These are phyloP conservation scores for Colletotrichum sp. DNA, from an alignment of 2,329 filamentous ascomycete species.

Conservation along the genomic window DNA sequence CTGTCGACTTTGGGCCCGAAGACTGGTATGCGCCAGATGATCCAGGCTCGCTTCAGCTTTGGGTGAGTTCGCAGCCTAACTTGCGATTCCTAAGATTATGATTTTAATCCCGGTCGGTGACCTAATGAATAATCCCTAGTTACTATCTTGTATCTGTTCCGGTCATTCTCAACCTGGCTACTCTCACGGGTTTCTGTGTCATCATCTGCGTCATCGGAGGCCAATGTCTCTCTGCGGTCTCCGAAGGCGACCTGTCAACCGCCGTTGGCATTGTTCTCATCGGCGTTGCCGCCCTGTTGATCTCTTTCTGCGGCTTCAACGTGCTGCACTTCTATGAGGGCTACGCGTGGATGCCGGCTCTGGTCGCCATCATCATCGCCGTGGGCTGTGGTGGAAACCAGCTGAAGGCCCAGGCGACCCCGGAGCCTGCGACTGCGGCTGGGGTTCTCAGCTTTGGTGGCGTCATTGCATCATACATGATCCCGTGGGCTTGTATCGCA, in stretches of 20 bases:
- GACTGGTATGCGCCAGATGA: slow-evolving; percentile 53
- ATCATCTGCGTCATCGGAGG: slow-evolving; percentile 54
- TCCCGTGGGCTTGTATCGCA: slow-evolving; percentile 64
- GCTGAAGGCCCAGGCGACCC: slow-evolving; percentile 39
- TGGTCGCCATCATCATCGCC: slow-evolving; percentile 44
- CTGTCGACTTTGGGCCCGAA: slow-evolving; percentile 46
- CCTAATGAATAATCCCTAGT: not conserved
- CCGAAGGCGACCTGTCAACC: slow-evolving; percentile 39
- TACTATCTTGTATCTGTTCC: slow-evolving; percentile 25
- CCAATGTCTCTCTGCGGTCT: slow-evolving; percentile 43
- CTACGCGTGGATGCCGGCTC: slow-evolving; percentile 50
- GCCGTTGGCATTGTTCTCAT: slow-evolving; percentile 55
- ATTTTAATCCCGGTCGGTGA: accelerated
- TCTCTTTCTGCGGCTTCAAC: slow-evolving; percentile 53
- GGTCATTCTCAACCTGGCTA: slow-evolving; percentile 49
- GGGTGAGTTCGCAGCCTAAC: slow-evolving; percentile 19
- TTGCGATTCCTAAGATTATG: slow-evolving; percentile 18
- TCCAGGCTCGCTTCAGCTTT: slow-evolving; percentile 45
- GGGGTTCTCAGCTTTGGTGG: slow-evolving; percentile 62
- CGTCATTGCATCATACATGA: slow-evolving; percentile 67
- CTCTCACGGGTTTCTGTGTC: slow-evolving; percentile 52
- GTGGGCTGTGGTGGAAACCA: slow-evolving; percentile 43
- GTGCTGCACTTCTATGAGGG: slow-evolving; percentile 50
- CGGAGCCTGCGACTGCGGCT: slow-evolving; percentile 43
- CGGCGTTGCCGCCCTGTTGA: slow-evolving; percentile 45